Percentiles rank a stretch among this genome's conserved stretches.
Conservation (phyloP, 2,329 filamentous ascomycete species). For the Pyricularia pennisetigena region DNA sequence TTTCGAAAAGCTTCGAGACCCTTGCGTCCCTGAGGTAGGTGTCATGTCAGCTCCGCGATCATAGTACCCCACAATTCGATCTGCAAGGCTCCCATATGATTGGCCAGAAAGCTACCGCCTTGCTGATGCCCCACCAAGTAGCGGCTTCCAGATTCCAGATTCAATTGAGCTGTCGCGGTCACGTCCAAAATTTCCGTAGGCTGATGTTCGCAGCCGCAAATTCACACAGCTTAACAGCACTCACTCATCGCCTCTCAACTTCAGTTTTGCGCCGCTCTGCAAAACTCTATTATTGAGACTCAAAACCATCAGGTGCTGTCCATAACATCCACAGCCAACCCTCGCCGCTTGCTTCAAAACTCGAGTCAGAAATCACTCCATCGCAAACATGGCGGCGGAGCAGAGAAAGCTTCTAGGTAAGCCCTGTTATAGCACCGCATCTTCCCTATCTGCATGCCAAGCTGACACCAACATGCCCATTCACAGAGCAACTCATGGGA, state of each 20-base stretch:
- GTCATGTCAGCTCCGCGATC: neutral
- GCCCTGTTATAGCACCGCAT: conserved; percentile 12
- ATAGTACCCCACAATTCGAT: neutral
- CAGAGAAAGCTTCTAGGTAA: conserved; percentile 86
- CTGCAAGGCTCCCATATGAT: neutral
- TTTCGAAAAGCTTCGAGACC: neutral
- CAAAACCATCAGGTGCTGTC: no score
- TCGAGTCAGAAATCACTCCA: neutral
- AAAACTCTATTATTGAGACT: neutral
- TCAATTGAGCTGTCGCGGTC: conserved; percentile 1
- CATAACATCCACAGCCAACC: neutral
- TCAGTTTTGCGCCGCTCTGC: neutral
- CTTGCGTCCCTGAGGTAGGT: neutral
- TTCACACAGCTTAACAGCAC: neutral
- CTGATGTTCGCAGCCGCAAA: neutral
- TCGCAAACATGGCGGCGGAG: conserved; percentile 73
- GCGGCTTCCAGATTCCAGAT: neutral
- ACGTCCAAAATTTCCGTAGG: neutral
- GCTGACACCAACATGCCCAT: conserved; percentile 6
- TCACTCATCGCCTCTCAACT: neutral
- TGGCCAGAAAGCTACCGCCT: neutral
- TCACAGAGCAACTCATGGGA: conserved; percentile 81
- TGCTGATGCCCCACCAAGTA: neutral
- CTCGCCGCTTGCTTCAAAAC: neutral
- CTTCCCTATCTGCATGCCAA: neutral